These are phyloP conservation scores for Pulveroboletus sp. DNA, from an alignment of 768 basidiomycete species.

Conservation along the genomic window DNA sequence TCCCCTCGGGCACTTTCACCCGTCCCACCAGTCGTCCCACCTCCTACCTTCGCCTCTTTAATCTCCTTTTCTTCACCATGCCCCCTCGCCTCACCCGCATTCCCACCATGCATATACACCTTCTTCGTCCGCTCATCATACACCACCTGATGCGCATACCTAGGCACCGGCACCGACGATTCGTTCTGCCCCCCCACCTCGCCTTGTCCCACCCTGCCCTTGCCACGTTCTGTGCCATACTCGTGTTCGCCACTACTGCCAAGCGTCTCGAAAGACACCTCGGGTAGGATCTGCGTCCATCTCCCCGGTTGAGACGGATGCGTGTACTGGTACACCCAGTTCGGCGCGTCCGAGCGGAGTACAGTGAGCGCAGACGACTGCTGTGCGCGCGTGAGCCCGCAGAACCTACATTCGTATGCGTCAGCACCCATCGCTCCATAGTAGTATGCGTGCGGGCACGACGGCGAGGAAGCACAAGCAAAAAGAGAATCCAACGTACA, in stretches of 20 bases:
- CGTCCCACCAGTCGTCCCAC: background rate
- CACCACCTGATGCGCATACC: constrained; percentile 78
- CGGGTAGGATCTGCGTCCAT: constrained; percentile 57
- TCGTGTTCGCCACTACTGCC: background rate
- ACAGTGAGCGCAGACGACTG: constrained; percentile 37
- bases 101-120: constrained; percentile 74
- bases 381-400: constrained; percentile 48
- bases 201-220: background rate
- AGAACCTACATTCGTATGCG: constrained; percentile 41
- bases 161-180: constrained; percentile 43
- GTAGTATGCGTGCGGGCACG: too few relatives aligned
- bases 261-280: constrained; percentile 14
- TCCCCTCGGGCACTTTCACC: background rate
- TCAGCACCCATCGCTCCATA: background rate
- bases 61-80: constrained; percentile 24
- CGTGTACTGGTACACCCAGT: constrained; percentile 67
- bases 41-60: background rate
- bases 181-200: constrained; percentile 18
- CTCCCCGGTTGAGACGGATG: constrained; percentile 47
- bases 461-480: too few relatives aligned
- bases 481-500: constrained; percentile 42
- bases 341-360: constrained; percentile 45
- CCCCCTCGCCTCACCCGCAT: constrained; percentile 44
- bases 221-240: background rate
- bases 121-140: constrained; percentile 56